Evolutionary conservation across 305 asterid species (phyloP).

Genomic region (Plantago lanceolata): DNA sequence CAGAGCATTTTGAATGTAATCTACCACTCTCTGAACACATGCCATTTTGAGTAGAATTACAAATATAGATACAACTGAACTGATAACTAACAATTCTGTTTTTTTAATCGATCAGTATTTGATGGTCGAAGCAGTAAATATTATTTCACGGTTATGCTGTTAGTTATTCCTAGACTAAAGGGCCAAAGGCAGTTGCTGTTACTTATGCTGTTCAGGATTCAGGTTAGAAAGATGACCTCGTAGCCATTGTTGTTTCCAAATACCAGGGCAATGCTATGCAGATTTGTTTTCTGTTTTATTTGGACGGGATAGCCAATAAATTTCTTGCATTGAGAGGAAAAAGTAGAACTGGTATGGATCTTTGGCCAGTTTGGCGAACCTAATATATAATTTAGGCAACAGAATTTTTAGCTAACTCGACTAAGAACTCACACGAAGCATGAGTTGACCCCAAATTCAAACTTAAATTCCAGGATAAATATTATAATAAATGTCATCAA

Average conservation of each 20-base stretch:
- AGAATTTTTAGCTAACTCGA: not conserved
- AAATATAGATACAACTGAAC: too few species aligned
- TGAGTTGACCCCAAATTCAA: not conserved
- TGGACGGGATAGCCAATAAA: not conserved
- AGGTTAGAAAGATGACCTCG: not conserved
- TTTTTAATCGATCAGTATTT: too few species aligned
- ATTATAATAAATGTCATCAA: not conserved
- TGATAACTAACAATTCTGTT: too few species aligned
- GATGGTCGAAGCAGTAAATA: too few species aligned
- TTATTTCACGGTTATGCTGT: too few species aligned
- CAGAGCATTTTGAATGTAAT: too few species aligned
- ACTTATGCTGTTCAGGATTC: not conserved
- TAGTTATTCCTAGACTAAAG: slow-evolving; percentile 2
- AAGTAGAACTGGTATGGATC: not conserved
- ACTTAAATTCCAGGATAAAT: slow-evolving; percentile 14
- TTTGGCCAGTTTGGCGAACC: not conserved
- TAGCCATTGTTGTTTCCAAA: not conserved
- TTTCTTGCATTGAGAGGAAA: not conserved
- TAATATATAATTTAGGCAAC: not conserved
- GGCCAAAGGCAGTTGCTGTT: not conserved
- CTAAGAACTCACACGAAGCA: not conserved
- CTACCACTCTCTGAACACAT: too few species aligned
- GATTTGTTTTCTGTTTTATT: not conserved
- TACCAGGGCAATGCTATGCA: not conserved
- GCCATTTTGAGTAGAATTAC: too few species aligned